A percentile compares a stretch with the other conserved stretches of the same genome.
Evolutionary conservation across 148 eudicot species (phyloP).

Genomic region (Persicaria maculosa): DNA sequence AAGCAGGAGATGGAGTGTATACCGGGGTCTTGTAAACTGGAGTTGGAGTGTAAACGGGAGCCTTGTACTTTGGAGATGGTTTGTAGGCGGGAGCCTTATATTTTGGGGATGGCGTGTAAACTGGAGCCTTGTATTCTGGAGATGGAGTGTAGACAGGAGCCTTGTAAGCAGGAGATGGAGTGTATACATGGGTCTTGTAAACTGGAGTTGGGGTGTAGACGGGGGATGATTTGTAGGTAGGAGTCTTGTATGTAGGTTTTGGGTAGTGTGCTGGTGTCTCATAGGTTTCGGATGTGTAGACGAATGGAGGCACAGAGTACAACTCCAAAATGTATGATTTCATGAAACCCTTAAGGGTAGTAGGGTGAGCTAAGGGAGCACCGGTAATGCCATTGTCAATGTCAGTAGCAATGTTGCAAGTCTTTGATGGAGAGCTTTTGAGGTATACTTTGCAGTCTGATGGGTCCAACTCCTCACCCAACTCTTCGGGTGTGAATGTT

Average conservation of each 20-base stretch:
- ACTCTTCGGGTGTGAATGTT: constrained; percentile 24
- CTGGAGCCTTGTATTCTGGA: background rate
- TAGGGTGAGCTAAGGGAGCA: constrained; percentile 8
- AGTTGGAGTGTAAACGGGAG: too few species aligned
- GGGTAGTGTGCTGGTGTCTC: background rate
- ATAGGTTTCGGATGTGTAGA: constrained; percentile 2
- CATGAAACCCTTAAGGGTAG: background rate
- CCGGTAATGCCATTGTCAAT: constrained; percentile 6
- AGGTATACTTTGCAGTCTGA: constrained; percentile 20
- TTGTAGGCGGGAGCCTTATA: background rate
- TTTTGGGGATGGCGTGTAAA: background rate
- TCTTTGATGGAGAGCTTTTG: constrained; percentile 22
- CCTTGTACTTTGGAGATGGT: too few species aligned
- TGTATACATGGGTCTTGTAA: background rate
- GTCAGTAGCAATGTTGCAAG: constrained; percentile 20
- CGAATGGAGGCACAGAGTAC: constrained; percentile 17
- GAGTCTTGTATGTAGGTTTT: background rate
- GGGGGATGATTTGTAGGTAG: background rate
- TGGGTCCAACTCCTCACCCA: constrained; percentile 20
- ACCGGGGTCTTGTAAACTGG: too few species aligned
- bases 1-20: too few species aligned
- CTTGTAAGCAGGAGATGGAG: background rate
- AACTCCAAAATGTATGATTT: constrained; percentile 12
- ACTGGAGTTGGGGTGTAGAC: background rate
- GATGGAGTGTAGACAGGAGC: background rate